phyloP scores from a whole-genome alignment of 2,329 filamentous ascomycete genomes.

The Colletotrichum sansevieriae region DNA sequence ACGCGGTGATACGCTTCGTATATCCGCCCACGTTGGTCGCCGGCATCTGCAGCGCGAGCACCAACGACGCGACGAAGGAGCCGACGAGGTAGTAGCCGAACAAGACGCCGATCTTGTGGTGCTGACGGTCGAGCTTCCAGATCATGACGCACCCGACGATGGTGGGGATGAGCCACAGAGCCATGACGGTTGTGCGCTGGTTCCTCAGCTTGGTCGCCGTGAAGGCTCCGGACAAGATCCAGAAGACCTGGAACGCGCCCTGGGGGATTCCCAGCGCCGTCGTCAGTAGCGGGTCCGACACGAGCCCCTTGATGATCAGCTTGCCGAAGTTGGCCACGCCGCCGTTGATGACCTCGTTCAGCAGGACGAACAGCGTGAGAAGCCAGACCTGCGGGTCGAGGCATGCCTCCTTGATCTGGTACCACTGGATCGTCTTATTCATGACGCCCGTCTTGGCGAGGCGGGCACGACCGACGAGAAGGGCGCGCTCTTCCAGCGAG shows the following conservation, averaged over 20 bases:
- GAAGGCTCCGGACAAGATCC: slow-evolving; percentile 65
- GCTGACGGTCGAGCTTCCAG: slow-evolving; percentile 59
- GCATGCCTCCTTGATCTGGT: slow-evolving; percentile 62
- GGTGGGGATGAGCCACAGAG: slow-evolving; percentile 63
- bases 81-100: slow-evolving; percentile 65
- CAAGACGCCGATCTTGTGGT: slow-evolving; percentile 60
- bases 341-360: slow-evolving; percentile 59
- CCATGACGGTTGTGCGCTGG: slow-evolving; percentile 65
- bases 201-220: slow-evolving; percentile 65
- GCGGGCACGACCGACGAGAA: slow-evolving; percentile 66
- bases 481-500: slow-evolving; percentile 64
- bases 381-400: slow-evolving; percentile 71
- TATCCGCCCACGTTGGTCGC: slow-evolving; percentile 62
- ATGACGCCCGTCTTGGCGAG: slow-evolving; percentile 63
- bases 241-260: slow-evolving; percentile 66
- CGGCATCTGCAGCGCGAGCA: slow-evolving; percentile 66
- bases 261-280: slow-evolving; percentile 67
- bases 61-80: slow-evolving; percentile 63
- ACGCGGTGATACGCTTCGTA: slow-evolving; percentile 60
- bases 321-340: slow-evolving; percentile 55
- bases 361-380: slow-evolving; percentile 64
- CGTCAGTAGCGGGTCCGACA: slow-evolving; percentile 53
- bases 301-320: slow-evolving; percentile 51
- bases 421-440: slow-evolving; percentile 60
- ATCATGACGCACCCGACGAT: slow-evolving; percentile 62